Conservation (phyloP, 768 basidiomycete species). For the Neoboletus subvelutipes region DNA sequence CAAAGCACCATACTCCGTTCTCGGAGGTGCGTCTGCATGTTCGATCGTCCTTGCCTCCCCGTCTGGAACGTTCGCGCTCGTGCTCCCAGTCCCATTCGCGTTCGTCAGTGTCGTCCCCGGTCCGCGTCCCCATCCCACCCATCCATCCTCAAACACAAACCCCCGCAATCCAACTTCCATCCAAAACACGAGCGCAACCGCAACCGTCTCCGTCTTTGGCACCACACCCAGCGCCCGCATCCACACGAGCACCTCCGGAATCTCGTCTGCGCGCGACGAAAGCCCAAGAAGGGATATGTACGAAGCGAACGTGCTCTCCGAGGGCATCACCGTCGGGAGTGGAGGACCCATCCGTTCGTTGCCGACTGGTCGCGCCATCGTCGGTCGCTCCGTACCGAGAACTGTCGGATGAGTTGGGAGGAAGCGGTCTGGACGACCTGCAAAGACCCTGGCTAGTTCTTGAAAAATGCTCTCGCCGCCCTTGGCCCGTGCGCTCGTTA, state of each 20-base stretch:
- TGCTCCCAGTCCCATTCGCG: too few species aligned
- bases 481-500: slow-evolving; percentile 14
- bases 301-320: slow-evolving; percentile 50
- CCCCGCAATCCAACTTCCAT: slow-evolving; percentile 64
- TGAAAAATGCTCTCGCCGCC: slow-evolving; percentile 19
- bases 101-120: too few species aligned
- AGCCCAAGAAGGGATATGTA: slow-evolving; percentile 64
- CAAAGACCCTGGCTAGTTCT: slow-evolving; percentile 21
- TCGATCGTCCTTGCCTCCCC: background rate
- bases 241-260: slow-evolving; percentile 70
- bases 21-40: background rate
- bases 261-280: slow-evolving; percentile 49
- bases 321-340: slow-evolving; percentile 43
- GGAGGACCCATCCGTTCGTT: slow-evolving; percentile 15
- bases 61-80: background rate
- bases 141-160: slow-evolving; percentile 52
- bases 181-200: slow-evolving; percentile 67
- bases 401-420: slow-evolving; percentile 2
- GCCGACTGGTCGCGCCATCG: background rate
- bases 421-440: slow-evolving; percentile 10
- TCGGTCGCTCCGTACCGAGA: slow-evolving; percentile 7
- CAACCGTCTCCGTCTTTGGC: slow-evolving; percentile 57
- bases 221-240: slow-evolving; percentile 58
- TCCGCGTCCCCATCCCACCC: slow-evolving; percentile 8
- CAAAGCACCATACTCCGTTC: slow-evolving; percentile 23